phyloP scores from a whole-genome alignment of 768 basidiomycete species.

The Sarcomyxa edulis region DNA sequence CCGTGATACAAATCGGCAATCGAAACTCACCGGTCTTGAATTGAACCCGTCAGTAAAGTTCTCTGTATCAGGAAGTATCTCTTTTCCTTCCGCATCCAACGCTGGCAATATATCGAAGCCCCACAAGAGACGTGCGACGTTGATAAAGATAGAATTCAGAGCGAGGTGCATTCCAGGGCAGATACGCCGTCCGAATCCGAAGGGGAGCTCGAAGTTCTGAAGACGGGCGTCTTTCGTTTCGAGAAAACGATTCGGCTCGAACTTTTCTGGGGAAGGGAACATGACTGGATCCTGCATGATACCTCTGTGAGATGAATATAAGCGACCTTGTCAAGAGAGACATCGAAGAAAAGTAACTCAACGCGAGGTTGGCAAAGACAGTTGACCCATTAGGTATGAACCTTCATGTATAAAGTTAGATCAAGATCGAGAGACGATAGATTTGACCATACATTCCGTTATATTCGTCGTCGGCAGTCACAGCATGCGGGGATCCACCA shows the following conservation, averaged over 20 bases:
- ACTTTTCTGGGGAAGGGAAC: constrained; percentile 29
- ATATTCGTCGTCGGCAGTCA: constrained; percentile 30
- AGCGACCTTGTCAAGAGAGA: neutral
- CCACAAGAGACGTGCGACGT: constrained; percentile 30
- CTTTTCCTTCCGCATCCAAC: constrained; percentile 12
- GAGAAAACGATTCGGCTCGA: constrained; percentile 35
- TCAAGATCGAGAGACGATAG: neutral
- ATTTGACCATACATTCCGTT: constrained; percentile 25
- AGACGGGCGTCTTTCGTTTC: constrained; percentile 11
- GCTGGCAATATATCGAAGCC: constrained; percentile 25
- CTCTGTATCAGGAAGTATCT: too few species aligned
- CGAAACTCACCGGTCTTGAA: too few species aligned
- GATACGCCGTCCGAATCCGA: constrained; percentile 35
- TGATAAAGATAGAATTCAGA: constrained; percentile 26
- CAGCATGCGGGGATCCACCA: constrained; percentile 31
- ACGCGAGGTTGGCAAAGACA: constrained; percentile 29
- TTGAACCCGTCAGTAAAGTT: too few species aligned
- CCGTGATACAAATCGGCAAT: too few species aligned
- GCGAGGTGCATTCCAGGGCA: constrained; percentile 33
- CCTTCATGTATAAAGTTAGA: constrained; percentile 7
- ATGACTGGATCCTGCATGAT: constrained; percentile 14
- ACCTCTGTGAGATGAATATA: constrained; percentile 1
- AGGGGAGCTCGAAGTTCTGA: neutral
- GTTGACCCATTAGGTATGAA: constrained; percentile 32
- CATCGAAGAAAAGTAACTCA: neutral